These are phyloP conservation scores for Laguncularia racemosa DNA, from an alignment of 345 rosid species.

Conservation along the genomic window DNA sequence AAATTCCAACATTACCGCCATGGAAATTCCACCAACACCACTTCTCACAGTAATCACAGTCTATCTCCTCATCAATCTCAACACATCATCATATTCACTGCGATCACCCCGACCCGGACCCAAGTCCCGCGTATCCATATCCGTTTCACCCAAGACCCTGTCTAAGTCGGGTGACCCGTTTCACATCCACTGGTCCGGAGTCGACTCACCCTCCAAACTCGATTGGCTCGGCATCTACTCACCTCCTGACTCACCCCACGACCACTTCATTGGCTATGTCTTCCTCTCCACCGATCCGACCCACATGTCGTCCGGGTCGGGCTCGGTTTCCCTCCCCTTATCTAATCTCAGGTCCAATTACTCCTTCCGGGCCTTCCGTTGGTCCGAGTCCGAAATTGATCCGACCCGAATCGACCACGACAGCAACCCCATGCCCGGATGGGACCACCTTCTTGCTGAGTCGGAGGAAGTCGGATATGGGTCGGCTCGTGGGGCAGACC, in stretches of 20 bases:
- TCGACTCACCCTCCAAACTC: slow-evolving; percentile 65
- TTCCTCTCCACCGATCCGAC: slow-evolving; percentile 53
- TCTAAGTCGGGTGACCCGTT: slow-evolving; percentile 54
- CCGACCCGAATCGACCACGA: slow-evolving; percentile 52
- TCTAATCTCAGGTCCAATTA: slow-evolving; percentile 68
- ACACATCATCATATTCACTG: no score
- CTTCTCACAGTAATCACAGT: no score
- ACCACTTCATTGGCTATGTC: slow-evolving; percentile 70
- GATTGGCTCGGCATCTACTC: slow-evolving; percentile 92
- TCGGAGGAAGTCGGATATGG: slow-evolving; percentile 19
- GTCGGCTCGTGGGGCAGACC: slow-evolving; percentile 39
- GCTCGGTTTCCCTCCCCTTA: slow-evolving; percentile 62
- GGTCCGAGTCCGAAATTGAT: slow-evolving; percentile 65
- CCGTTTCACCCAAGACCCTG: slow-evolving; percentile 32
- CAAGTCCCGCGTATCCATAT: no score
- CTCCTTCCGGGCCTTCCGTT: slow-evolving; percentile 85
- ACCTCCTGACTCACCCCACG: slow-evolving; percentile 61
- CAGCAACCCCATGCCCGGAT: slow-evolving; percentile 70
- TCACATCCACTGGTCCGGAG: slow-evolving; percentile 55
- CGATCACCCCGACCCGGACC: no score
- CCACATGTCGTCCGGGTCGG: slow-evolving; percentile 63
- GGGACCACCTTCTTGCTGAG: slow-evolving; percentile 40
- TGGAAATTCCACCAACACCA: no score
- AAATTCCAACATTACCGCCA: no score
- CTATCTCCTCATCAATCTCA: no score